Percentiles rank a stretch among this genome's conserved stretches.
phyloP scores from a whole-genome alignment of 805 yeast genomes.

The Wickerhamiella dianesei region DNA sequence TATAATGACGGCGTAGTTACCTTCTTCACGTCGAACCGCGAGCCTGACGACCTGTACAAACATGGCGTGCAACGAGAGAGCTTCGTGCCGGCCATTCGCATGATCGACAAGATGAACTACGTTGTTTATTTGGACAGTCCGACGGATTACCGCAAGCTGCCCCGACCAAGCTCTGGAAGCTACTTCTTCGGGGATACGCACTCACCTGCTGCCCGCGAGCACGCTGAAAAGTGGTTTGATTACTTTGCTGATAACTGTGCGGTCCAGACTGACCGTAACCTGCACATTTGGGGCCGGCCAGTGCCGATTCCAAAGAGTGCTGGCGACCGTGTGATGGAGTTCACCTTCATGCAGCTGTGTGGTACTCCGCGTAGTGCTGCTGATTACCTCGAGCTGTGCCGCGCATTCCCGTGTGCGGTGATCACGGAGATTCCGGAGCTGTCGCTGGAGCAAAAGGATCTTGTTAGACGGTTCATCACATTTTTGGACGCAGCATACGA shows the following conservation, averaged over 20 bases:
- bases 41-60: constrained; percentile 83
- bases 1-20: constrained; percentile 65
- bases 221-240: constrained; percentile 65
- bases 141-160: constrained; percentile 83
- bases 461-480: constrained; percentile 82
- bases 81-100: constrained; percentile 81
- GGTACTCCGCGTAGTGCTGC: constrained; percentile 86
- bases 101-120: constrained; percentile 56
- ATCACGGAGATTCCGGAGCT: constrained; percentile 86
- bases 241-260: constrained; percentile 48
- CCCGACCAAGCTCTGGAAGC: constrained; percentile 51
- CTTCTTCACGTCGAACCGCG: constrained; percentile 89
- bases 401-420: constrained; percentile 61
- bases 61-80: constrained; percentile 90
- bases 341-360: constrained; percentile 74
- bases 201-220: constrained; percentile 36
- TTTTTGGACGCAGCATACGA: constrained; percentile 94
- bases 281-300: constrained; percentile 76
- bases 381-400: constrained; percentile 76
- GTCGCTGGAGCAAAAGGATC: constrained; percentile 64
- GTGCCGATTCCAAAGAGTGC: constrained; percentile 62
- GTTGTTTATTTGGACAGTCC: constrained; percentile 80
- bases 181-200: constrained; percentile 32
- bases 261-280: constrained; percentile 26
- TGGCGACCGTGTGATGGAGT: constrained; percentile 76